phyloP scores from a whole-genome alignment of 208 protist species.

The Trypanosoma rangeli region DNA sequence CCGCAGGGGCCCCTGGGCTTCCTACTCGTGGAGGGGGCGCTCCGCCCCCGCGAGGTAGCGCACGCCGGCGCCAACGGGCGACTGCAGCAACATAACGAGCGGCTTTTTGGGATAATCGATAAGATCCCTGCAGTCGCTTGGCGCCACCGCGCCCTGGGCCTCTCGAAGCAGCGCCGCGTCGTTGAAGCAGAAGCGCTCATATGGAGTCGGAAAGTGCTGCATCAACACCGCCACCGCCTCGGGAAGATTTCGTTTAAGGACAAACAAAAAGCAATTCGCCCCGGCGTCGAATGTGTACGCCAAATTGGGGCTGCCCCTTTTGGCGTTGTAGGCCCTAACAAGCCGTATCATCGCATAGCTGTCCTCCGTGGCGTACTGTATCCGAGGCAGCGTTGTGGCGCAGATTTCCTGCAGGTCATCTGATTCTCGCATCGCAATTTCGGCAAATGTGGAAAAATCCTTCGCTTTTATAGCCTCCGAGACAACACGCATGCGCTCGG shows the following conservation, averaged over 20 bases:
- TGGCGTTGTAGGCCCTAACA: slow-evolving; percentile 91
- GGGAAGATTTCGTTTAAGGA: slow-evolving; percentile 77
- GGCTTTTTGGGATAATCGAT: slow-evolving; percentile 82
- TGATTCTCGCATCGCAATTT: slow-evolving; percentile 94
- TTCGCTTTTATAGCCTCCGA: slow-evolving; percentile 87
- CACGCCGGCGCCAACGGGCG: slow-evolving; percentile 71
- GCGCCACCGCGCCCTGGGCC: slow-evolving; percentile 35
- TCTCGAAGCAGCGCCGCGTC: slow-evolving; percentile 49
- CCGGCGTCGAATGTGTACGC: slow-evolving; percentile 99
- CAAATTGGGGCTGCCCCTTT: slow-evolving; percentile 61
- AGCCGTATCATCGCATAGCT: slow-evolving; percentile 96
- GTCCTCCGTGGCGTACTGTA: slow-evolving; percentile 98
- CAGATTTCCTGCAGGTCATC: slow-evolving; percentile 99
- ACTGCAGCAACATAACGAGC: slow-evolving; percentile 87
- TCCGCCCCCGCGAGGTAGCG: slow-evolving; percentile 51
- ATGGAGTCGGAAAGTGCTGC: slow-evolving; percentile 89
- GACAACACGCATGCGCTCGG: slow-evolving; percentile 89
- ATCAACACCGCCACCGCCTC: slow-evolving; percentile 87
- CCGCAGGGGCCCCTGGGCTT: no score
- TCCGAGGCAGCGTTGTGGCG: slow-evolving; percentile 96
- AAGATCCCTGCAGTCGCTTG: slow-evolving; percentile 42
- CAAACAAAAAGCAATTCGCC: slow-evolving; percentile 98
- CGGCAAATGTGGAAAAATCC: slow-evolving; percentile 96
- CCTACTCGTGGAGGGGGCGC: slow-evolving; percentile 30
- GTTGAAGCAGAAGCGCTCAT: slow-evolving; percentile 70